These are phyloP conservation scores for Albizia julibrissin DNA, from an alignment of 306 rosid species.

Conservation along the genomic window DNA sequence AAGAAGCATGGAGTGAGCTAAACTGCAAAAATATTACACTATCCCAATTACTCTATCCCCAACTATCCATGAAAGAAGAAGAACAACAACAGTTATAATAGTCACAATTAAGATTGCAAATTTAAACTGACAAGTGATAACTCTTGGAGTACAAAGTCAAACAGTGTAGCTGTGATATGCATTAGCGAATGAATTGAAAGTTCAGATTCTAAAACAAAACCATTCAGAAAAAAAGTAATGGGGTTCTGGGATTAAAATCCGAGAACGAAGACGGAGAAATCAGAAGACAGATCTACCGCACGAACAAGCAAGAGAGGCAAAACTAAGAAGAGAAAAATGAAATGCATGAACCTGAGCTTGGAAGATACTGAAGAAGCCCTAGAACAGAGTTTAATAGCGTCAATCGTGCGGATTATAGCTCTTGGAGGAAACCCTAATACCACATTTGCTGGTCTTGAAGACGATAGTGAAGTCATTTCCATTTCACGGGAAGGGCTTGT, in stretches of 20 bases:
- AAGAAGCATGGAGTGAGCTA: neutral
- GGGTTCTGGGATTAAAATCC: neutral
- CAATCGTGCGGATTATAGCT: neutral
- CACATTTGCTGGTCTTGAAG: constrained; percentile 4
- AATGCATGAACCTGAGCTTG: constrained; percentile 32
- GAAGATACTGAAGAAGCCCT: constrained; percentile 14
- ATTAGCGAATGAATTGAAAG: neutral
- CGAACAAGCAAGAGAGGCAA: neutral
- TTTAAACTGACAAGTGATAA: neutral
- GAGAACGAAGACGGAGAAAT: neutral
- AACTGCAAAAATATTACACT: neutral
- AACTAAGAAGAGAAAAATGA: neutral
- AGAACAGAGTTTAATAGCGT: constrained; percentile 1
- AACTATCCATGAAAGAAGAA: neutral
- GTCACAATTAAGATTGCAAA: neutral
- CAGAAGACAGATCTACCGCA: neutral
- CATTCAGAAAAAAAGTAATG: neutral
- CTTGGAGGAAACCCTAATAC: constrained; percentile 38
- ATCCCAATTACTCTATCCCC: neutral
- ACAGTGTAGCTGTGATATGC: neutral
- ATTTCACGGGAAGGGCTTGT: neutral
- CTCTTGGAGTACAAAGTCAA: neutral
- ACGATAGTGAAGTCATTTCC: constrained; percentile 29
- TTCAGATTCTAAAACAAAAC: neutral
- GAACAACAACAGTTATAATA: neutral